Evolutionary conservation across 805 yeast genomes (phyloP).

Genomic region (Saccharomyces cerevisiae): DNA sequence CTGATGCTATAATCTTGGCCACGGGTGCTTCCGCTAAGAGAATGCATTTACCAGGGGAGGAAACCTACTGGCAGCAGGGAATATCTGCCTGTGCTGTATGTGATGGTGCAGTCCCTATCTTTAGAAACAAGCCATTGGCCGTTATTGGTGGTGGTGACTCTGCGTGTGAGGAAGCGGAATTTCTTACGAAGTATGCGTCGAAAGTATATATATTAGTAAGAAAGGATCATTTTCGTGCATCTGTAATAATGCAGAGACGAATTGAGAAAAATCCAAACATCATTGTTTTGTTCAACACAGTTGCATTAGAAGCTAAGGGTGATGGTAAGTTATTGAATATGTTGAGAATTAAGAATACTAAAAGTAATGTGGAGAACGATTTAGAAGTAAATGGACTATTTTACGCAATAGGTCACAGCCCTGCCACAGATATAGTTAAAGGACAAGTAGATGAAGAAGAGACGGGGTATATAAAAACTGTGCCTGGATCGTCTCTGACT

Average conservation of each 20-base stretch:
- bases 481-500: constrained; percentile 83
- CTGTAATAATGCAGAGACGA: constrained; percentile 94
- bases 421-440: constrained; percentile 79
- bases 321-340: constrained; percentile 73
- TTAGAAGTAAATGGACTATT: constrained; percentile 83
- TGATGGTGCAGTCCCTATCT: constrained; percentile 99
- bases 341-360: constrained; percentile 59
- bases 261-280: constrained; percentile 75
- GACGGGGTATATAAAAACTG: constrained; percentile 79
- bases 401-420: constrained; percentile 96
- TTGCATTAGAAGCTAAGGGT: constrained; percentile 83
- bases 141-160: constrained; percentile 99
- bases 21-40: constrained; percentile 99
- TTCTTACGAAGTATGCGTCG: constrained; percentile 94
- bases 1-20: constrained; percentile 88
- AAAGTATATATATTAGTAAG: constrained; percentile 90
- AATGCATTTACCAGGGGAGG: constrained; percentile 91
- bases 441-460: constrained; percentile 79
- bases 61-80: constrained; percentile 97
- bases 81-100: constrained; percentile 99
- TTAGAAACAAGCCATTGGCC: constrained; percentile 95
- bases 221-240: constrained; percentile 90
- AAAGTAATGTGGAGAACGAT: constrained; percentile 60
- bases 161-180: constrained; percentile 97
- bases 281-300: constrained; percentile 82